A percentile compares a stretch with the other conserved stretches of the same genome.
Conservation (phyloP, 495 filamentous ascomycete species). For the Penicillium waksmanii region DNA sequence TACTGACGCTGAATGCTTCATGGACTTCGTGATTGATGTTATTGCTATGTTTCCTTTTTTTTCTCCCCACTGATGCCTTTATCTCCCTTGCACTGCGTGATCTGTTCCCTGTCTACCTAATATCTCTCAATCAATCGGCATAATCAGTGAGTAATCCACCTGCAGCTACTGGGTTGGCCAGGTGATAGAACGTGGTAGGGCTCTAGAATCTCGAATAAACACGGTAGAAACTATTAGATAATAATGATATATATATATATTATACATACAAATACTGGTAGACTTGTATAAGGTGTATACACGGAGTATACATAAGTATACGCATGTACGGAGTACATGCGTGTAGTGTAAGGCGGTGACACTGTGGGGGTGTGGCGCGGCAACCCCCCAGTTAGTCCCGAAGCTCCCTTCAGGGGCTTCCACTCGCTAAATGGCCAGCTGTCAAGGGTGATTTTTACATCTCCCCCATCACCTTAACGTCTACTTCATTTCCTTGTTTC, state of each 20-base stretch:
- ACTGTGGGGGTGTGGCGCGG: slow-evolving; percentile 45
- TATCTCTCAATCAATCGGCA: slow-evolving; percentile 37
- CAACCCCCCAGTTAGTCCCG: slow-evolving; percentile 35
- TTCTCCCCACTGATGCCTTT: slow-evolving; percentile 27
- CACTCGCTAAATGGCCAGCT: slow-evolving; percentile 44
- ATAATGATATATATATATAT: no score
- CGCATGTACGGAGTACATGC: not conserved
- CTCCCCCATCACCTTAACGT: slow-evolving; percentile 2
- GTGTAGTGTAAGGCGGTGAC: slow-evolving; percentile 31
- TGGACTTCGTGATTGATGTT: slow-evolving; percentile 33
- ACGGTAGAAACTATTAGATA: not conserved
- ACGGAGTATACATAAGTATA: not conserved
- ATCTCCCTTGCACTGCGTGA: slow-evolving; percentile 32
- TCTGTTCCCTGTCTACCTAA: slow-evolving; percentile 35
- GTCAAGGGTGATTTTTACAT: slow-evolving; percentile 29
- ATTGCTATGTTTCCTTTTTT: slow-evolving; percentile 35
- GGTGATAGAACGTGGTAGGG: not conserved
- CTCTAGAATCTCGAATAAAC: slow-evolving; percentile 4
- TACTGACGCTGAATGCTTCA: slow-evolving; percentile 29
- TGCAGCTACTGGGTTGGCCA: slow-evolving; percentile 10
- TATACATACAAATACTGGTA: no score
- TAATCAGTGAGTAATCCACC: slow-evolving; percentile 32
- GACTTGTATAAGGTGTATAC: no score
- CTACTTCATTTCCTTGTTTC: slow-evolving; percentile 12
- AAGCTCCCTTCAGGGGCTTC: slow-evolving; percentile 47